These are phyloP conservation scores for Globisporangium heterothallicum DNA, from an alignment of 352 stramenopile genomes.

Conservation along the genomic window DNA sequence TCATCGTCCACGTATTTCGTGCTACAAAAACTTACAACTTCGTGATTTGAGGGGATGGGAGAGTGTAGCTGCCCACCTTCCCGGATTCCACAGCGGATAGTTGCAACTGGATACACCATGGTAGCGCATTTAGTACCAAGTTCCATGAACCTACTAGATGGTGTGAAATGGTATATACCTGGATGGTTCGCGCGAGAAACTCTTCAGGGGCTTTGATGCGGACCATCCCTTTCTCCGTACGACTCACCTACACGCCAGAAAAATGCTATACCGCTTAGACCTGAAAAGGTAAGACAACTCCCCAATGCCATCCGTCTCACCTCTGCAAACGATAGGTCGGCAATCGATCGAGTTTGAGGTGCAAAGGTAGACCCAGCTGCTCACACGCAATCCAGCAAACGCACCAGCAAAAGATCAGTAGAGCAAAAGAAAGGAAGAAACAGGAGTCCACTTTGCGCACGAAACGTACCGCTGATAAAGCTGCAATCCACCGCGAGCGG, in stretches of 20 bases:
- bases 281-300: not conserved
- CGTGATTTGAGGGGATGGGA: conserved; percentile 33
- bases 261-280: not conserved
- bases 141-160: not conserved
- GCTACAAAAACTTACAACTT: conserved; percentile 31
- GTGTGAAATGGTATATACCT: conserved; percentile 25
- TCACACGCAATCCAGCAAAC: conserved; percentile 4
- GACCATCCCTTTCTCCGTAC: conserved; percentile 75
- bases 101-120: conserved; percentile 21
- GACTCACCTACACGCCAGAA: conserved; percentile 40
- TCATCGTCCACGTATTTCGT: too few relatives aligned
- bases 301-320: conserved; percentile 18
- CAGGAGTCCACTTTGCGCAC: not conserved
- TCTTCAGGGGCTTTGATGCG: conserved; percentile 74
- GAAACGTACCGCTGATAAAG: conserved; percentile 61
- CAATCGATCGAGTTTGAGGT: conserved; percentile 66
- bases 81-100: conserved; percentile 31
- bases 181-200: conserved; percentile 68
- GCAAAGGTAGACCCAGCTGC: conserved; percentile 73
- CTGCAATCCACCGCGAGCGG: conserved; percentile 82
- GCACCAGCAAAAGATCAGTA: conserved; percentile 1
- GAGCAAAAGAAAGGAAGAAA: conserved; percentile 5
- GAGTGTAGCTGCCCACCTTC: conserved; percentile 30
- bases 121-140: not conserved
- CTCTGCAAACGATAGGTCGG: conserved; percentile 77